Evolutionary conservation across 2,329 filamentous ascomycete species (phyloP).

Genomic region (Alternaria gansuensis): DNA sequence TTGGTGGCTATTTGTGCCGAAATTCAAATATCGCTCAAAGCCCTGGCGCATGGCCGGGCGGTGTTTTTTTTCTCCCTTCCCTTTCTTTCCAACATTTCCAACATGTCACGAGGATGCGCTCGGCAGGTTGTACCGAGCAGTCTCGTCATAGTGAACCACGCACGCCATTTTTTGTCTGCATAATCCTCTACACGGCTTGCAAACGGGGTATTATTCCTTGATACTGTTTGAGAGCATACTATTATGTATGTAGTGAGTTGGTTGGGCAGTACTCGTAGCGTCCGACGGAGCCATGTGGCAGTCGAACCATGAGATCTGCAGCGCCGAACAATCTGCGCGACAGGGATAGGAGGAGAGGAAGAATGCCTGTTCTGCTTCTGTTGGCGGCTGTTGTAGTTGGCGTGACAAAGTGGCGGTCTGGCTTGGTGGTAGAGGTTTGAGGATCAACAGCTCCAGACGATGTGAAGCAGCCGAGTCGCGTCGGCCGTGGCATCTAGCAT

Average conservation of each 20-base stretch:
- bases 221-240: background rate
- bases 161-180: background rate
- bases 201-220: conserved; percentile 2
- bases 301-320: conserved; percentile 4
- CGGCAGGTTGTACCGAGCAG: background rate
- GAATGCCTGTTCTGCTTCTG: background rate
- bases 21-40: conserved; percentile 8
- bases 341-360: conserved; percentile 2
- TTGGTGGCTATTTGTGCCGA: conserved; percentile 7
- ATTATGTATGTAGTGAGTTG: too few species aligned
- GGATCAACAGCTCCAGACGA: conserved; percentile 5
- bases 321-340: conserved; percentile 8
- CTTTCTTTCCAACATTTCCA: background rate
- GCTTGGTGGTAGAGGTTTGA: background rate
- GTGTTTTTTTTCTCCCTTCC: background rate
- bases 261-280: conserved; percentile 6
- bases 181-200: background rate
- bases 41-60: background rate
- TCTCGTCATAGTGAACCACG: background rate
- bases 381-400: conserved; percentile 17
- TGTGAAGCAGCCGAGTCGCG: conserved; percentile 2
- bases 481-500: conserved; percentile 6
- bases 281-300: background rate
- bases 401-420: conserved; percentile 22
- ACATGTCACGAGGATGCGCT: background rate